Percentiles rank a stretch among this genome's conserved stretches.
phyloP scores from a whole-genome alignment of 2,329 filamentous ascomycete genomes.

The Hymenoscyphus occultus region DNA sequence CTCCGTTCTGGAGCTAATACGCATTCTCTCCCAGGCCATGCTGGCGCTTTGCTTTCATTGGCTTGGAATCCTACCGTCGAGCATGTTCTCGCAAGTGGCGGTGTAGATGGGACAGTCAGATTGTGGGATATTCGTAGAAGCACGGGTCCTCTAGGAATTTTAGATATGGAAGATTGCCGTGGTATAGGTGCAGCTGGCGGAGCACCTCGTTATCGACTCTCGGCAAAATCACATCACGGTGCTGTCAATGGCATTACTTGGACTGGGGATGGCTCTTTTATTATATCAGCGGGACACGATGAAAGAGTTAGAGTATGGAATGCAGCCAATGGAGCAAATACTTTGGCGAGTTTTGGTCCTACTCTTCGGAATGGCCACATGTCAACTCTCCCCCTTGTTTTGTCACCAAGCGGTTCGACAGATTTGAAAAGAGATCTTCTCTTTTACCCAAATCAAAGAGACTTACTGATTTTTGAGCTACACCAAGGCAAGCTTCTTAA shows the following conservation, averaged over 20 bases:
- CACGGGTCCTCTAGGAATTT: conserved; percentile 68
- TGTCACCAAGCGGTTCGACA: conserved; percentile 59
- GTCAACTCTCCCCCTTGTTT: conserved; percentile 58
- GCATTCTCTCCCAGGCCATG: conserved; percentile 67
- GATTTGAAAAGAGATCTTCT: conserved; percentile 61
- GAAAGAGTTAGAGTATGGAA: conserved; percentile 86
- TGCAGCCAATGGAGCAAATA: conserved; percentile 75
- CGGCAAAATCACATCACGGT: conserved; percentile 69
- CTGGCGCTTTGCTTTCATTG: conserved; percentile 64
- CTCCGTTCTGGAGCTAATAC: conserved; percentile 76
- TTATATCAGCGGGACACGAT: conserved; percentile 82
- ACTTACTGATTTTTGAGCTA: conserved; percentile 77
- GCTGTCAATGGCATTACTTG: conserved; percentile 82
- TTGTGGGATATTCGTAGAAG: conserved; percentile 86
- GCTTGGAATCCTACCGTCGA: conserved; percentile 81
- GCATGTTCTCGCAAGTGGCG: conserved; percentile 77
- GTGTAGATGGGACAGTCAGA: conserved; percentile 78
- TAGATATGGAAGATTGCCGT: conserved; percentile 81
- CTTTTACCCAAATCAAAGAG: conserved; percentile 76
- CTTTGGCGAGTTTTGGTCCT: conserved; percentile 82
- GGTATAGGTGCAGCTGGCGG: conserved; percentile 54
- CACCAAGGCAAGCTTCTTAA: conserved; percentile 72
- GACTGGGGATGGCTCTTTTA: conserved; percentile 73
- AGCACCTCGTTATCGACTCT: conserved; percentile 43
- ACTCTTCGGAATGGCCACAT: conserved; percentile 71